Conservation (phyloP, 2,329 filamentous ascomycete genomes). For the Colletotrichum sublineola region DNA sequence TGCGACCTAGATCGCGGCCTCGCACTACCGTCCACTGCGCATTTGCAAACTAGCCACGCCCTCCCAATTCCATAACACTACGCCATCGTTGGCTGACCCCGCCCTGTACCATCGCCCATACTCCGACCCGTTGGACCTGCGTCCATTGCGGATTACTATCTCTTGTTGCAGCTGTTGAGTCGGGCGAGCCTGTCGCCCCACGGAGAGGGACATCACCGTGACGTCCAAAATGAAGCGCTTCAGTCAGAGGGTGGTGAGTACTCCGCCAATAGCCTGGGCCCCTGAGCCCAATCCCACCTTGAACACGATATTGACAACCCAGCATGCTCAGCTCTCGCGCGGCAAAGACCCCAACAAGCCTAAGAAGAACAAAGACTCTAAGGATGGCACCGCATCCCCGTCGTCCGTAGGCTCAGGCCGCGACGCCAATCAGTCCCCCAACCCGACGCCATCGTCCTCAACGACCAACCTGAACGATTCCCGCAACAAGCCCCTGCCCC, state of each 20-base stretch:
- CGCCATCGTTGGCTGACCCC: conserved; percentile 12
- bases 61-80: neutral
- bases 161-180: conserved; percentile 33
- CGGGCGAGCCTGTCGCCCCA: conserved; percentile 40
- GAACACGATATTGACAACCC: conserved; percentile 57
- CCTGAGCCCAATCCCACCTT: conserved; percentile 37
- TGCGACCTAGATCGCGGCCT: conserved; percentile 16
- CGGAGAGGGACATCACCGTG: conserved; percentile 41
- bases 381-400: conserved; percentile 85
- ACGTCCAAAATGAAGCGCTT: conserved; percentile 91
- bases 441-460: conserved; percentile 87
- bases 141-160: conserved; percentile 28
- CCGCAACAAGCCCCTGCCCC: conserved; percentile 83
- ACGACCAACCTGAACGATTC: conserved; percentile 87
- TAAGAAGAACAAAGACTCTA: conserved; percentile 79
- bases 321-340: conserved; percentile 84
- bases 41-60: conserved; percentile 7
- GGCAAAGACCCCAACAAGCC: conserved; percentile 90
- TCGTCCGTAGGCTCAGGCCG: conserved; percentile 66
- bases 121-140: conserved; percentile 27
- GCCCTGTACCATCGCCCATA: conserved; percentile 6
- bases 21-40: conserved; percentile 18
- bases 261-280: conserved; percentile 22
- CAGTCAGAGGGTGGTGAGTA: conserved; percentile 94
- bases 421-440: conserved; percentile 72